Evolutionary conservation across 768 basidiomycete genomes (phyloP).

Genomic region (Coprinellus micaceus): DNA sequence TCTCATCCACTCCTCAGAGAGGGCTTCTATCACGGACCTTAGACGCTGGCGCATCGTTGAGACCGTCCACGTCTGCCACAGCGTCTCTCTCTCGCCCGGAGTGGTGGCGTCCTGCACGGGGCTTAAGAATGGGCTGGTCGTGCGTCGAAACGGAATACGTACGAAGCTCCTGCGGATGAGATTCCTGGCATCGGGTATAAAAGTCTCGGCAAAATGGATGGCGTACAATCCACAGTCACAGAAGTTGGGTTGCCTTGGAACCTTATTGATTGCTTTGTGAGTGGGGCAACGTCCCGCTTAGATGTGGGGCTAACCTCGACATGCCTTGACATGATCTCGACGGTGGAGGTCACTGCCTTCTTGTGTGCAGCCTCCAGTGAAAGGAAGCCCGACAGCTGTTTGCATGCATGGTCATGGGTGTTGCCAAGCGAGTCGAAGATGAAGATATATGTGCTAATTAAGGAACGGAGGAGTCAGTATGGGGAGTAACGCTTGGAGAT

Average conservation of each 20-base stretch:
- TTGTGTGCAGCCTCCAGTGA: constrained; percentile 76
- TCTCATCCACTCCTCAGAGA: no score
- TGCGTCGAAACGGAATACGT: no score
- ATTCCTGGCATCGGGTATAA: constrained; percentile 46
- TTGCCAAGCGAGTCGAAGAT: constrained; percentile 85
- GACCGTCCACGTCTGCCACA: no score
- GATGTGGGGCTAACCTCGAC: no score
- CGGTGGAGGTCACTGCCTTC: constrained; percentile 26
- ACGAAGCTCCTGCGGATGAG: no score
- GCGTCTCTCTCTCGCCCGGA: no score
- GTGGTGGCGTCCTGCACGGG: no score
- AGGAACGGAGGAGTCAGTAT: neutral
- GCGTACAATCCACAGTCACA: constrained; percentile 93
- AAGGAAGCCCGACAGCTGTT: constrained; percentile 64
- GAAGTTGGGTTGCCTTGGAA: constrained; percentile 82
- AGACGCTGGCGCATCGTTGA: no score
- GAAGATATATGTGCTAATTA: constrained; percentile 68
- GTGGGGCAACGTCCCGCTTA: constrained; percentile 26
- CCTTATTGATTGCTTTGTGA: constrained; percentile 49
- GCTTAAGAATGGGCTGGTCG: no score
- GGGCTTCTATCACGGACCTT: no score
- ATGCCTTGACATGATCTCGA: no score
- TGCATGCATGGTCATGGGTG: constrained; percentile 63
- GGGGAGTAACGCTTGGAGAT: neutral
- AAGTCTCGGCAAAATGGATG: constrained; percentile 76